Base-by-base conservation (phyloP, 2,329 filamentous ascomycete genomes). In the Ascosphaera apis region DNA sequence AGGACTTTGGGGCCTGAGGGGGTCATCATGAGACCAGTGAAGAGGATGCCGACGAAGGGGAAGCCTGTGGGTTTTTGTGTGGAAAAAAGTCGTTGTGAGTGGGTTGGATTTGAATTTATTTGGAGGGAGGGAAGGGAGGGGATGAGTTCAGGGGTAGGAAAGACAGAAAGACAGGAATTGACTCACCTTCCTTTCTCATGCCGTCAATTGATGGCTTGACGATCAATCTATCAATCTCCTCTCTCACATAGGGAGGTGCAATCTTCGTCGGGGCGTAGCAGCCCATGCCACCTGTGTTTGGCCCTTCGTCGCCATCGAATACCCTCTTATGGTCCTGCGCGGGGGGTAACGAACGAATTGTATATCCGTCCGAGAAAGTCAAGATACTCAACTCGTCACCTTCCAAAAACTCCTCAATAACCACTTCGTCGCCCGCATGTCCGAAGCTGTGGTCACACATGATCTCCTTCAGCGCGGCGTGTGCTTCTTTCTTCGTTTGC, bases 321-420 rank as follows among this genome's bases (percentile, higher is more conserved):
- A 91, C 83, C 42, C 83, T 72, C 67, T 98, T 95, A 63, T 98
- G 88, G 54, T 95, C 88, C 55, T 98, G 88, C 1, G 86, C 86
- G 1, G 88, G 76, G 3, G 86, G 86, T 7, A 95, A 64, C 6
- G 77, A 82, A 50, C 71, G 69, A 52, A 91, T 78, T 1, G 76
- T 76, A 51, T 78, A 76, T 36, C 88, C 88, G 51, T 98, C 88
- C 49, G 75, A 81, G 58, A 98, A 92, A 21, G 76, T 82, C 34
- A 98, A 63, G 43, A 98, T 78, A 50, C 79, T 88, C 42, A 95
- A 65, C 57, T 98, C 88, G 43, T 95, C 82, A 32, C 88, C 88
- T 41, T 80, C 71, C 23, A 98, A 62, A 45, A 79, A 88, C 56
- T 98, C 86, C 54, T 98, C 88, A 43, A 98, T 84, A 31, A 98